Evolutionary conservation across 345 rosid genomes (phyloP).

Genomic region (Lumnitzera littorea): DNA sequence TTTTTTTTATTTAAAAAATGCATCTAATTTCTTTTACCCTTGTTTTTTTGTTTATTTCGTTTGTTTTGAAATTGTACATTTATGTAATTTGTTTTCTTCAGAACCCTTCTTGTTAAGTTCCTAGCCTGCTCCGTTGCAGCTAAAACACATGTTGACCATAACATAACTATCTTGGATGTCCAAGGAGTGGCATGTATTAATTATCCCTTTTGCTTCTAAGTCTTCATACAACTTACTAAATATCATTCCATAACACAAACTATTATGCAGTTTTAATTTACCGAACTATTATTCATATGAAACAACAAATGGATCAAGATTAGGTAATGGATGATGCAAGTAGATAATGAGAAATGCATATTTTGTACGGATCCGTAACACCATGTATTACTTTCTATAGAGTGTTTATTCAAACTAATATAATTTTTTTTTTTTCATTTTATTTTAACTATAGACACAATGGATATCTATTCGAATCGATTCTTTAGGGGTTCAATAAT

Average conservation of each 20-base stretch:
- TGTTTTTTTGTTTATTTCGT: too few species aligned
- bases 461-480: not conserved
- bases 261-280: slow-evolving; percentile 63
- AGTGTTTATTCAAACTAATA: too few species aligned
- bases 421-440: too few species aligned
- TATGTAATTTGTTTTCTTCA: not conserved
- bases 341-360: too few species aligned
- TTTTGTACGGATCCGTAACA: too few species aligned
- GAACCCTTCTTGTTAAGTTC: slow-evolving; percentile 52
- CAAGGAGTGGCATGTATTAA: slow-evolving; percentile 74
- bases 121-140: slow-evolving; percentile 70
- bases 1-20: too few species aligned
- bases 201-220: slow-evolving; percentile 31
- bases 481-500: slow-evolving; percentile 33
- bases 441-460: not conserved
- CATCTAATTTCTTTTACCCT: too few species aligned
- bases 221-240: slow-evolving; percentile 57
- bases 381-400: too few species aligned
- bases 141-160: slow-evolving; percentile 62
- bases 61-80: not conserved
- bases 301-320: too few species aligned
- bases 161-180: slow-evolving; percentile 79
- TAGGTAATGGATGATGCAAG: too few species aligned
- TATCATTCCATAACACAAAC: slow-evolving; percentile 44
- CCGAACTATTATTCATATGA: slow-evolving; percentile 9